phyloP scores from a whole-genome alignment of 2,329 filamentous ascomycete species.

The Aspergillus sp. region DNA sequence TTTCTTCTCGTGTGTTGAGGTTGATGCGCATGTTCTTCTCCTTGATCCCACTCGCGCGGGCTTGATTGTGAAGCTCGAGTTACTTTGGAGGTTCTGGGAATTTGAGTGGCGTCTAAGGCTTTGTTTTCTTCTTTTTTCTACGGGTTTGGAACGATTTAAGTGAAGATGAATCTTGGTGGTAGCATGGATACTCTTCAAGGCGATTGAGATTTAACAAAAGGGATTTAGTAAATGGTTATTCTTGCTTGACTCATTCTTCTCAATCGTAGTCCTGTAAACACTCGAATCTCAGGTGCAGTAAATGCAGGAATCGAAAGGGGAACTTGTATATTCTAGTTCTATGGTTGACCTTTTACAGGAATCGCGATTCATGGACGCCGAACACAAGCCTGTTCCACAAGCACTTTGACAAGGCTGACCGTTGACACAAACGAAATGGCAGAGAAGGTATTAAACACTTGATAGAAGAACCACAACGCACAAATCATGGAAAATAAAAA shows the following conservation, averaged over 20 bases:
- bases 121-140: neutral
- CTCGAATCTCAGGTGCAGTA: neutral
- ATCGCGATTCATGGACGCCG: neutral
- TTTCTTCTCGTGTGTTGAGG: neutral
- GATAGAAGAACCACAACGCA: neutral
- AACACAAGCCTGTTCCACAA: neutral
- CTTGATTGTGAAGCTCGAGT: neutral
- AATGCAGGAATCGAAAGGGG: neutral
- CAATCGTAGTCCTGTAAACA: neutral
- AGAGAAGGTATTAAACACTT: neutral
- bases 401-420: neutral
- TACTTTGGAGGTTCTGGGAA: neutral
- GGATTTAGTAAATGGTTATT: neutral
- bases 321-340: constrained; percentile 3
- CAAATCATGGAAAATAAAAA: constrained; percentile 4
- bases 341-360: neutral
- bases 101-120: neutral
- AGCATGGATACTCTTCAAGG: neutral
- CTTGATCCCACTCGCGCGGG: neutral
- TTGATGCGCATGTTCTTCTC: neutral
- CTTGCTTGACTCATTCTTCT: neutral
- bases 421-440: neutral
- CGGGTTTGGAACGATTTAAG: neutral
- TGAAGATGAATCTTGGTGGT: neutral
- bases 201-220: neutral